A percentile compares a stretch with the other conserved stretches of the same genome.
phyloP scores from a whole-genome alignment of 164 flowering plant genomes.

The Aristolochia contorta region DNA sequence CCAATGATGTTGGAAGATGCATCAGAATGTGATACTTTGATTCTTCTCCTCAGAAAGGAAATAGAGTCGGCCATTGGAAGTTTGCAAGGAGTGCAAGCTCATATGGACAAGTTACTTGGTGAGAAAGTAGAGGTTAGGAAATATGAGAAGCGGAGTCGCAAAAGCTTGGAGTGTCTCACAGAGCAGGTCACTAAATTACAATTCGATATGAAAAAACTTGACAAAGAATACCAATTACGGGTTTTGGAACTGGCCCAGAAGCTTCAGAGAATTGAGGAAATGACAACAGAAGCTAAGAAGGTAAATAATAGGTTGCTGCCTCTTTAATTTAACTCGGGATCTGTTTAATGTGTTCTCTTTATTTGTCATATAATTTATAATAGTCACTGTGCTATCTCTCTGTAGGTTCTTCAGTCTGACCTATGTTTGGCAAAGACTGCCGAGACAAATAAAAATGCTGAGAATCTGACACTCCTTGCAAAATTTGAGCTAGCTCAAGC shows the following conservation, averaged over 20 bases:
- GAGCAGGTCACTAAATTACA: slow-evolving; percentile 36
- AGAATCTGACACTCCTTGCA: slow-evolving; percentile 52
- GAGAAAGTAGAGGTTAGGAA: slow-evolving; percentile 53
- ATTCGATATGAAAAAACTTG: slow-evolving; percentile 30
- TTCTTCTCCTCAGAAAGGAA: slow-evolving; percentile 60
- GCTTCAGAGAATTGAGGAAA: slow-evolving; percentile 28
- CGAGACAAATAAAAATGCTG: slow-evolving; percentile 56
- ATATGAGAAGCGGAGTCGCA: slow-evolving; percentile 29
- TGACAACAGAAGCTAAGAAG: slow-evolving; percentile 25
- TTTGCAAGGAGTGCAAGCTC: slow-evolving; percentile 48
- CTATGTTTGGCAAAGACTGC: slow-evolving; percentile 44
- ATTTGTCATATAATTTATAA: neutral
- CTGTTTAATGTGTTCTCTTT: neutral
- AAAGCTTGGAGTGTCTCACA: slow-evolving; percentile 28
- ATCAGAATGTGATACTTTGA: slow-evolving; percentile 29
- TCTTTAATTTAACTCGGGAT: neutral
- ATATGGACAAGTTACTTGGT: slow-evolving; percentile 37
- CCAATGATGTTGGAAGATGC: slow-evolving; percentile 14
- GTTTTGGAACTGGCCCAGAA: slow-evolving; percentile 32
- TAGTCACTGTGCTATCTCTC: neutral
- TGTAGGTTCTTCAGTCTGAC: slow-evolving; percentile 55
- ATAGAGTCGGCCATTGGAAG: slow-evolving; percentile 58
- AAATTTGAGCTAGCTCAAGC: slow-evolving; percentile 81
- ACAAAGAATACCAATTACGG: slow-evolving; percentile 28
- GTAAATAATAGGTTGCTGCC: neutral